Percentiles rank a stretch among this genome's conserved stretches.
Evolutionary conservation across 2,329 filamentous ascomycete genomes (phyloP).

Genomic region (Colletotrichum acutatum): DNA sequence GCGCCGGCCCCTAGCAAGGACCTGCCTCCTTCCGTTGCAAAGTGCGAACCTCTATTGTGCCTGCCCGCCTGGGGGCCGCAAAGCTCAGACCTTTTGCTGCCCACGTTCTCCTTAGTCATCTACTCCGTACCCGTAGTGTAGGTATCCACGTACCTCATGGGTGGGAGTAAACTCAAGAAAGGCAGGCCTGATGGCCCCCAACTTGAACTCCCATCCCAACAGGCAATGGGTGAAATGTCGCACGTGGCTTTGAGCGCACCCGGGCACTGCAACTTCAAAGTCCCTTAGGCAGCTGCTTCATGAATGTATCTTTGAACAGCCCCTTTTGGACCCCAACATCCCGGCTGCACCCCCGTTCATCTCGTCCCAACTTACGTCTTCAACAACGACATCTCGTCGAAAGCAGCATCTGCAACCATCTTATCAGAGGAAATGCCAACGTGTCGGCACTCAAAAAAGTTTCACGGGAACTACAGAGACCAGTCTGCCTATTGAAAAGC

Average conservation of each 20-base stretch:
- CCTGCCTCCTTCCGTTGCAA: background rate
- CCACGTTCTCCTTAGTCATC: background rate
- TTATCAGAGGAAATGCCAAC: background rate
- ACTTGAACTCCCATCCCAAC: background rate
- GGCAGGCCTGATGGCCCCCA: background rate
- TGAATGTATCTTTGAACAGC: background rate
- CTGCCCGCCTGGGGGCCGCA: background rate
- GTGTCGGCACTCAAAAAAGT: background rate
- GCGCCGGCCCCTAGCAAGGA: background rate
- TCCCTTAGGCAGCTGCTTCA: background rate
- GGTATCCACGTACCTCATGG: too few relatives aligned
- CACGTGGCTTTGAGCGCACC: background rate
- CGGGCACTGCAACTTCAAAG: background rate
- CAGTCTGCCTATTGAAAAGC: conserved; percentile 22
- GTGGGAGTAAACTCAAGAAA: too few relatives aligned
- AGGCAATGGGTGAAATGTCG: background rate
- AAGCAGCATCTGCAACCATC: background rate
- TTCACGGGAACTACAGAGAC: background rate
- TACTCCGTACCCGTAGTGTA: too few relatives aligned
- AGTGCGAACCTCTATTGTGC: background rate
- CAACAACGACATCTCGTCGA: background rate
- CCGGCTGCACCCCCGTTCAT: background rate
- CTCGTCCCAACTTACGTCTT: background rate
- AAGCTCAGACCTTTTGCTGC: background rate
- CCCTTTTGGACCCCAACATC: background rate